A percentile compares a stretch with the other conserved stretches of the same genome.
phyloP scores from a whole-genome alignment of 164 flowering plant species.

The Pachysandra terminalis region DNA sequence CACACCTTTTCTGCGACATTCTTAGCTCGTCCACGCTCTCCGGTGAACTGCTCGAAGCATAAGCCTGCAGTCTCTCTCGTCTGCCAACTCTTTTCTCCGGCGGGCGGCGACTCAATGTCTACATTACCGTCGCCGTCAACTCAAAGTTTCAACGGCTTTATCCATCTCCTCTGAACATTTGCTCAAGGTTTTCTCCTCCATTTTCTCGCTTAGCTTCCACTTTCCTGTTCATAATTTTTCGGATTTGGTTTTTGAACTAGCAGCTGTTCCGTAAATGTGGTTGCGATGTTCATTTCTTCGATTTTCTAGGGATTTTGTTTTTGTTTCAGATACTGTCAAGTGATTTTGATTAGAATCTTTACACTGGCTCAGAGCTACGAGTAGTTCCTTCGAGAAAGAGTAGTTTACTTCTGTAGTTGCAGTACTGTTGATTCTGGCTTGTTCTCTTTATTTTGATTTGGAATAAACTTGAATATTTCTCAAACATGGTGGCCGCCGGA shows the following conservation, averaged over 20 bases:
- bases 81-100: background rate
- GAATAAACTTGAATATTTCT: no score
- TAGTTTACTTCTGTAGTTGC: no score
- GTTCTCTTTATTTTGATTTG: background rate
- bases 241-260: background rate
- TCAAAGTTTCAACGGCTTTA: background rate
- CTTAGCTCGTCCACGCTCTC: background rate
- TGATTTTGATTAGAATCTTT: no score
- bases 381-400: no score
- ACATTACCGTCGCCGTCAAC: conserved; percentile 7
- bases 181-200: background rate
- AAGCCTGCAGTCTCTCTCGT: background rate
- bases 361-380: no score
- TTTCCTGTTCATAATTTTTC: no score
- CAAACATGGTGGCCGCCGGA: background rate
- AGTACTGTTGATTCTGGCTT: background rate
- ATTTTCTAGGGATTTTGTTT: no score
- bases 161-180: background rate
- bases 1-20: background rate
- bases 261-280: no score
- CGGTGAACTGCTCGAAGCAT: no score
- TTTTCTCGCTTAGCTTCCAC: background rate
- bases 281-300: no score
- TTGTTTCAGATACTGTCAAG: no score
- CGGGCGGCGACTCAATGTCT: background rate